Percentiles rank a stretch among this genome's conserved stretches.
phyloP scores from a whole-genome alignment of 2,329 filamentous ascomycete species.

The Leptographium flavum region DNA sequence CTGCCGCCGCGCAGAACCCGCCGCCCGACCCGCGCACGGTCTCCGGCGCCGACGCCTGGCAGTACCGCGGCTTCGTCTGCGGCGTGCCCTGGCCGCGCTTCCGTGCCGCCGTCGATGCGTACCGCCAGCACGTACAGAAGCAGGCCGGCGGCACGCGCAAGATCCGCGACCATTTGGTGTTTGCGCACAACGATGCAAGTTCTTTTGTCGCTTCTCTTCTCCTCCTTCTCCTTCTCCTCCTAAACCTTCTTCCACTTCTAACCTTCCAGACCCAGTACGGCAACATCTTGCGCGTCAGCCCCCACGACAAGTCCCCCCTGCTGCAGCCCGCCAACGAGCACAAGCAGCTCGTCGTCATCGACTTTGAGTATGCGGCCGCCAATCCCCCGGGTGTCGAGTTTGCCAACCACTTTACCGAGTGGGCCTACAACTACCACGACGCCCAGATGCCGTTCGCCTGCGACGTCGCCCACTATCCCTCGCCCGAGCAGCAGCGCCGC shows the following conservation, averaged over 20 bases:
- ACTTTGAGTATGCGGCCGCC: conserved; percentile 92
- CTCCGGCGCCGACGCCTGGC: conserved; percentile 39
- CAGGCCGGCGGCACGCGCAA: conserved; percentile 53
- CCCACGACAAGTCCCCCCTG: conserved; percentile 67
- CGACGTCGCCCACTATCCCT: conserved; percentile 59
- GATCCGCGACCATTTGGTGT: conserved; percentile 65
- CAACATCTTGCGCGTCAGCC: conserved; percentile 69
- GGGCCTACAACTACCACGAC: conserved; percentile 96
- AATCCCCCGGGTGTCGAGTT: conserved; percentile 83
- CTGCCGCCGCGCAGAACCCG: conserved; percentile 20
- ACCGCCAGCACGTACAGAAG: conserved; percentile 58
- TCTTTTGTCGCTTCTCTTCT: not conserved
- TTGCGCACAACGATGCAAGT: conserved; percentile 93
- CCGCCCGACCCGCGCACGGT: conserved; percentile 13
- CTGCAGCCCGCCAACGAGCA: conserved; percentile 83
- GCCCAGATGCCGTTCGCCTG: conserved; percentile 49
- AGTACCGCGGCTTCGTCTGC: conserved; percentile 60
- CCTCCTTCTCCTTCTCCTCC: not conserved
- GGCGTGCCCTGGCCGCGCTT: conserved; percentile 75
- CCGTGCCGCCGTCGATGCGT: conserved; percentile 58
- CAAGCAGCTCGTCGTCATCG: conserved; percentile 92
- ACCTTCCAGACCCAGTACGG: conserved; percentile 77
- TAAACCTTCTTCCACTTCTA: not conserved
- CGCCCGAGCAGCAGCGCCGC: conserved; percentile 61
- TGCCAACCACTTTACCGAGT: conserved; percentile 96